A percentile compares a stretch with the other conserved stretches of the same genome.
Evolutionary conservation across 169 alveolate genomes (phyloP).

Genomic region (Cryptosporidium felis): DNA sequence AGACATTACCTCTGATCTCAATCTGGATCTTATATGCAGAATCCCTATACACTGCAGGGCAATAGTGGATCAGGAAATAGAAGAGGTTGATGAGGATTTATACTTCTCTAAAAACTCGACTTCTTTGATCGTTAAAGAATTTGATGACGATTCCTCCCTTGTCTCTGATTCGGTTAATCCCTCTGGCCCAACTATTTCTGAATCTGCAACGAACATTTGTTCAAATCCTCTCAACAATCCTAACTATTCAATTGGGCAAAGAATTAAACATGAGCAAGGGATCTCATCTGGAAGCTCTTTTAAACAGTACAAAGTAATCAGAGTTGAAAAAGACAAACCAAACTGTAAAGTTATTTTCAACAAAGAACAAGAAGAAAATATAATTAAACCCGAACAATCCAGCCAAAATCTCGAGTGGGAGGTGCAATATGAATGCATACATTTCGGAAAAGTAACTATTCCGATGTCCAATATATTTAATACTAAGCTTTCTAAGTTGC

Average conservation of each 20-base stretch:
- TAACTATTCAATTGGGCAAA: not conserved
- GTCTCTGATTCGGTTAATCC: not conserved
- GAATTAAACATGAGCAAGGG: not conserved
- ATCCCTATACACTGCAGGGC: slow-evolving; percentile 37
- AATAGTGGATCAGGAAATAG: not conserved
- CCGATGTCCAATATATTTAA: slow-evolving; percentile 12
- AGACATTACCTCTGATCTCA: slow-evolving; percentile 26
- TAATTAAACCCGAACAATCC: not conserved
- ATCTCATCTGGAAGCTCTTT: slow-evolving; percentile 7
- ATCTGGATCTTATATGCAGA: slow-evolving; percentile 53
- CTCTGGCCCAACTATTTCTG: not conserved
- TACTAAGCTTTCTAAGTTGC: not conserved
- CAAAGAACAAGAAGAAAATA: not conserved
- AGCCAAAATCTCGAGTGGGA: slow-evolving; percentile 37
- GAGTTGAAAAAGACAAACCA: slow-evolving; percentile 23
- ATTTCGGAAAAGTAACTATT: slow-evolving; percentile 61
- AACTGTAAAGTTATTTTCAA: slow-evolving; percentile 11
- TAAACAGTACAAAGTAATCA: slow-evolving; percentile 35
- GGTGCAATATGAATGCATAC: slow-evolving; percentile 50
- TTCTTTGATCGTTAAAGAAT: not conserved
- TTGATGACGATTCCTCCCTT: not conserved
- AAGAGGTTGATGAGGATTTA: slow-evolving; percentile 35
- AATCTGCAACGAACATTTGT: not conserved
- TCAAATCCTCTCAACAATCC: not conserved
- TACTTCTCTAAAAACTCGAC: slow-evolving; percentile 2